phyloP scores from a whole-genome alignment of 306 rosid species.

The Psophocarpus tetragonolobus region DNA sequence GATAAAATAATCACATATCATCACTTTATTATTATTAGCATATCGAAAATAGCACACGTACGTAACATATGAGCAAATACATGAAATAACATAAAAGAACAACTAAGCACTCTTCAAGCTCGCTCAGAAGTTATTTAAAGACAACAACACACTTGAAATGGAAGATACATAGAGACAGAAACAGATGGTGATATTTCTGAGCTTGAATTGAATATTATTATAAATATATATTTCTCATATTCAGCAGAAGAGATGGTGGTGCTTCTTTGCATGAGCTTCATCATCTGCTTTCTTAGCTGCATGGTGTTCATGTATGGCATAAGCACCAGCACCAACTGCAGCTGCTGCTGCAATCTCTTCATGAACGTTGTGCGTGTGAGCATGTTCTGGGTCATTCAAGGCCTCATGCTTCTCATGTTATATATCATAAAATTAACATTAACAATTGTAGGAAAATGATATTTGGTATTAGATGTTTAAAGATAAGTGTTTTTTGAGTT shows the following conservation, averaged over 20 bases:
- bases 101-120: slow-evolving; percentile 21
- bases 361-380: slow-evolving; percentile 64
- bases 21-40: neutral
- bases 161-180: neutral
- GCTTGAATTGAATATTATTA: neutral
- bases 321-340: slow-evolving; percentile 63
- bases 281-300: slow-evolving; percentile 61
- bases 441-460: neutral
- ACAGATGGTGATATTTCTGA: neutral
- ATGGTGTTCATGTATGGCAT: slow-evolving; percentile 72
- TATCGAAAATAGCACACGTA: neutral
- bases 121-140: slow-evolving; percentile 15
- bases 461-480: no score
- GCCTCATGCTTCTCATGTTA: slow-evolving; percentile 71
- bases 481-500: no score
- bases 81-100: neutral
- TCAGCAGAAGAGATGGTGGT: slow-evolving; percentile 62
- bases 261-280: slow-evolving; percentile 66
- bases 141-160: neutral
- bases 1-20: no score
- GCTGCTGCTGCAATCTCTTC: slow-evolving; percentile 64
- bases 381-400: slow-evolving; percentile 60
- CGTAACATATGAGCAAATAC: neutral
- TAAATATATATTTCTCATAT: neutral
- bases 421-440: neutral